These are phyloP conservation scores for Fusarium burgessii DNA, from an alignment of 2,329 filamentous ascomycete genomes.

Conservation along the genomic window DNA sequence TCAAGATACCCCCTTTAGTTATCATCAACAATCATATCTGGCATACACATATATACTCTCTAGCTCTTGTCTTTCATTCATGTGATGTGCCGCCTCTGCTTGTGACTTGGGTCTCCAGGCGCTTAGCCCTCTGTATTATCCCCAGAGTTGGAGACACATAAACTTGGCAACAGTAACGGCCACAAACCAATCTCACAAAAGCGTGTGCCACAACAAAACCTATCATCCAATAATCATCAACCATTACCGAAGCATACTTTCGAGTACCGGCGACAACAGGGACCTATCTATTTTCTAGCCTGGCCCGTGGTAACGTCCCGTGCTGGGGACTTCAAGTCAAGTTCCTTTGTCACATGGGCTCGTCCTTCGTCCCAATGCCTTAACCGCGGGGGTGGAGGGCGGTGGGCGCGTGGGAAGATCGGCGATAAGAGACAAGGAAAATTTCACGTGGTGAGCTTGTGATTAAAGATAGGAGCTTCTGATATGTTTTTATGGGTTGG, in stretches of 20 bases:
- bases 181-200: conserved; percentile 12
- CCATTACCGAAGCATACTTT: conserved; percentile 6
- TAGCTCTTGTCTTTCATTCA: conserved; percentile 9
- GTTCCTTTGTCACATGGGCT: conserved; percentile 27
- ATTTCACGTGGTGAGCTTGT: conserved; percentile 6
- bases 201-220: conserved; percentile 21
- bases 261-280: conserved; percentile 29
- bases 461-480: conserved; percentile 5
- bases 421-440: conserved; percentile 21
- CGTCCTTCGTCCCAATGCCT: conserved; percentile 18
- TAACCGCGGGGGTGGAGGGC: conserved; percentile 23
- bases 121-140: neutral
- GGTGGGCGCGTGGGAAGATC: conserved; percentile 26
- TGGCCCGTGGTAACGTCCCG: conserved; percentile 38
- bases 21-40: conserved; percentile 32
- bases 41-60: conserved; percentile 4
- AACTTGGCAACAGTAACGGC: conserved; percentile 15
- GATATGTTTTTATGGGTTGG: neutral
- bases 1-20: conserved; percentile 41
- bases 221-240: conserved; percentile 22
- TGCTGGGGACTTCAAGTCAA: conserved; percentile 25
- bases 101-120: conserved; percentile 11
- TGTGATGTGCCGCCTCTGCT: conserved; percentile 26
- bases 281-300: conserved; percentile 23
- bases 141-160: neutral